Base-by-base conservation (phyloP, 2,329 filamentous ascomycete species). In the Orbilia javanica region DNA sequence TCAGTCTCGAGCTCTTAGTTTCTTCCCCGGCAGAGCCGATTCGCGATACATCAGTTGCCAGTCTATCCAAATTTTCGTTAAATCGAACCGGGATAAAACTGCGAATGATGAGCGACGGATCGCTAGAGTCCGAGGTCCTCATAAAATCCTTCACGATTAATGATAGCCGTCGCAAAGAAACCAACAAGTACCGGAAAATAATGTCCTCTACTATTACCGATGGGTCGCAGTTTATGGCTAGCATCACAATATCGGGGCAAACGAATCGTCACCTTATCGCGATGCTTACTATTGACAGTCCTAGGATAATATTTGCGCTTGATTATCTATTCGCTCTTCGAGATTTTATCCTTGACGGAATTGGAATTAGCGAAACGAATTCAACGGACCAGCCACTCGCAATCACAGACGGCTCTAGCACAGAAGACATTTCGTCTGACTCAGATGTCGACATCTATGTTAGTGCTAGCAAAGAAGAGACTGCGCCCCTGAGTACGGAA, bases 141-240 rank as follows among this genome's bases (percentile, higher is more conserved):
- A 94, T 99, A 15, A 92, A 96, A 76, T 96, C 95, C 0, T 97
- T 99, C 83, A 97, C 94, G 0, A 97, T 98, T 80, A 89, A 93
- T 70, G 96, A 99, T 83, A 97, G 92, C 79, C 91, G 96, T n/a
- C 90, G 90, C 3, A 89, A 90, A 67, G 94, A 97, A 81, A 92
- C 91, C 4, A 99, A 97, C 86, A 97, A 97, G 83, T 99, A 96
- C 87, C 90, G 94, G 63, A 96, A 95, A 84, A 97, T 99, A 85
- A 98, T 99, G 96, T 94, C 94, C 1, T 91, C 97, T 69, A 94
- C 94, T 82, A 98, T 97, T 84, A 95, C 94, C 81, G 92, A 94
- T 70, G 94, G 96, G 53, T 94, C 98, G 83, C 96, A 99, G 82
- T 94, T 99, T 82, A 99, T 99, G 96, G 96, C 96, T 18, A 97